Evolutionary conservation across 192 early-diverging fungal species (phyloP), one percentile per base, ranked within the genome.

Genomic region (Chytriomyces confervae): DNA sequence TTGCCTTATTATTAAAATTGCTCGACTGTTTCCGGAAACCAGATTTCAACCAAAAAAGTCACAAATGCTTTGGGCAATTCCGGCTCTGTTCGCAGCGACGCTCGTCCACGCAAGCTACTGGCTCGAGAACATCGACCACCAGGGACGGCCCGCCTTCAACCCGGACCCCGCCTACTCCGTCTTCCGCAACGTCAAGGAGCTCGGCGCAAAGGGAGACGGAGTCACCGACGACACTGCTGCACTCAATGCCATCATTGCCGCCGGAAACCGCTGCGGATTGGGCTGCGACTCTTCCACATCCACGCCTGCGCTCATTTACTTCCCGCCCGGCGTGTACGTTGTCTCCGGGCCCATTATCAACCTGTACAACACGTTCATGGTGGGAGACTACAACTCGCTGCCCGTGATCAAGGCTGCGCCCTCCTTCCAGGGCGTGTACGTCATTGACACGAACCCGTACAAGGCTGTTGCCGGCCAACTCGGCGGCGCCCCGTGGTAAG

Each of bases 171-270:
- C 66, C 51, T 82, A 83, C 51, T 4, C 72, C 10, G 80, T 82
- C 2, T 82, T 66, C 23, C 80, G 81, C 45, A 50, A 10, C 68
- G 84, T 84, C 61, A 71, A 82, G 68, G 61, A 47, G 43, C 50
- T 48, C 51, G 84, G 84, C 45, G 84, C 83, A 18, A 84, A 84
- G 66, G 84, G 84, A 43, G 84, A 84, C 69, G 84, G 84, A 47
- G 10, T 13, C 3, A 85, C 84, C 27, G 84, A 84, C 66, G 84
- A 84, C 73, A 84, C 84, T 5, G 69, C 23, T 0, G 81, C 80
- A 8, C 57, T 84, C 29, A 73, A 84, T 49, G 29, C 60, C 7
- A 76, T 66, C n/a, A 47, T 84, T 60, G 69, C 50, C 11, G 20
- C 65, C 45, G 66, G 62, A 29, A 66, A 69, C 20, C 70, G 79